Base-by-base conservation (phyloP, 1,139 yeast genomes). In the Yamadazyma jaroonii region DNA sequence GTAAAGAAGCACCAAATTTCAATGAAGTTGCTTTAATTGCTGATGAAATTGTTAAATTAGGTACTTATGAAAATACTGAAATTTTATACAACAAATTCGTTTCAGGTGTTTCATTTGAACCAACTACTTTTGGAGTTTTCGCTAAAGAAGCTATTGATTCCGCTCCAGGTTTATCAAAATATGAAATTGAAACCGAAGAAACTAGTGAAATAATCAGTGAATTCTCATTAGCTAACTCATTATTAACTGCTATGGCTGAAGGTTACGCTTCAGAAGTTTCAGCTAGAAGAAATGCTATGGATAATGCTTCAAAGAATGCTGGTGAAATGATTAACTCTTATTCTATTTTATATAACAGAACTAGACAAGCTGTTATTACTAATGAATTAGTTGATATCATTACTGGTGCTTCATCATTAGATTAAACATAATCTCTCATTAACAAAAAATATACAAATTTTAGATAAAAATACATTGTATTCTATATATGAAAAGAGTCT, bases 271-370 rank as follows among this genome's bases (percentile, higher is more conserved):
- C 97, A 42, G 98, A 92, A 77, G 78, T 90, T 56, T 85, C 95
- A 52, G 97, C 98, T 47, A 89, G 98, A 82, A 90, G 98, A 83
- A 90, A 89, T 67, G 98, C 98, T 57, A 92, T 92, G 98, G 98
- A 92, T 72, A 92, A 90, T 64, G 98, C 98, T 49, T 89, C 97
- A 56, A 92, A 92, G 95, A 92, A 90, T 66, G 98, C 98, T 49
- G 96, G 96, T 73, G 98, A 92, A 58, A 92, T 92, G 98, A 92
- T 92, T 64, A 83, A 79, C 74, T 83, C 79, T 63, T 90, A 87
- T 84, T 84, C 97, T 53, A 92, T 92, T 68, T 81, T 90, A 70
- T 92, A 92, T 76, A 92, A 92, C 90, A 90, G 98, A 82, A 87
- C 97, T 65, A 90, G 98, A 84, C 98, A 92, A 80, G 98, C 98